phyloP scores from a whole-genome alignment of 768 basidiomycete genomes.

The Rhizopogon salebrosus region DNA sequence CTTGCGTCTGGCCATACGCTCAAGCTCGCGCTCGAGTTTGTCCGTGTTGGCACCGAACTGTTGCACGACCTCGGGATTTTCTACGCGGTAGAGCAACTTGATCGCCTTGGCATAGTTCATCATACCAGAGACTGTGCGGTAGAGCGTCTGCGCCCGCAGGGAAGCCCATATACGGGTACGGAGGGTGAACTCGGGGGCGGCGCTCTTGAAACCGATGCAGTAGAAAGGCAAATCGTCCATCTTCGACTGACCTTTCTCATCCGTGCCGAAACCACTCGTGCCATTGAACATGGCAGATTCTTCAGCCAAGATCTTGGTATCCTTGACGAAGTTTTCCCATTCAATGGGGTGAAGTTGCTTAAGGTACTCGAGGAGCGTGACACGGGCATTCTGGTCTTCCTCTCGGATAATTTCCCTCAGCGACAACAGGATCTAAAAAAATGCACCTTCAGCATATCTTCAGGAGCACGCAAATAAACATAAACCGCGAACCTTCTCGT shows the following conservation, averaged over 20 bases:
- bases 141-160: slow-evolving; percentile 95
- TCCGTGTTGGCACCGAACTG: slow-evolving; percentile 97
- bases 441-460: slow-evolving; percentile 3
- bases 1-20: slow-evolving; percentile 96
- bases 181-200: slow-evolving; percentile 96
- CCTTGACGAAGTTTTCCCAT: slow-evolving; percentile 99
- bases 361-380: slow-evolving; percentile 94
- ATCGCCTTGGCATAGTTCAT: slow-evolving; percentile 99
- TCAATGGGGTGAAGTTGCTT: slow-evolving; percentile 98
- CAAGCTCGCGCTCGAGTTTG: slow-evolving; percentile 91
- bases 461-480: background rate
- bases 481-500: slow-evolving; percentile 70
- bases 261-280: slow-evolving; percentile 62
- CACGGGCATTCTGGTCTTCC: slow-evolving; percentile 94
- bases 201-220: slow-evolving; percentile 98
- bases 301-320: slow-evolving; percentile 97
- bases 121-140: slow-evolving; percentile 98
- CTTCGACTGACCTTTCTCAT: slow-evolving; percentile 81
- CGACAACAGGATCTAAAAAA: slow-evolving; percentile 77
- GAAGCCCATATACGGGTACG: slow-evolving; percentile 99
- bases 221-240: slow-evolving; percentile 95
- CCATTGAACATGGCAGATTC: slow-evolving; percentile 87
- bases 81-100: slow-evolving; percentile 98
- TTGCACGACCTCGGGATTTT: slow-evolving; percentile 99
- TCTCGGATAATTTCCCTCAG: slow-evolving; percentile 98